Evolutionary conservation across 1,139 yeast genomes (phyloP).

Genomic region (Saccharomycopsis hybrid): DNA sequence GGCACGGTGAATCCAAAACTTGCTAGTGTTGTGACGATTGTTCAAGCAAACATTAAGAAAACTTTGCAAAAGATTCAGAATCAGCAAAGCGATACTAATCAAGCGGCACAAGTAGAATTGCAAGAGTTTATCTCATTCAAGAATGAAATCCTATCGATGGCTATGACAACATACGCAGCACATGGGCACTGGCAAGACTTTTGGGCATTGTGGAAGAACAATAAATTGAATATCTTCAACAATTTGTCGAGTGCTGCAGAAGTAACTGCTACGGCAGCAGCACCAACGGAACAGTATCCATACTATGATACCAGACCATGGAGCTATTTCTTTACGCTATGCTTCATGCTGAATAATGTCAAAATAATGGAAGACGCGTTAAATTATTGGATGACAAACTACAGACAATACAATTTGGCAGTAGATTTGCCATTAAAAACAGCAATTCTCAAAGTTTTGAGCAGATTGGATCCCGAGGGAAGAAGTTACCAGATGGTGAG

Average conservation of each 20-base stretch:
- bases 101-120: too few relatives aligned
- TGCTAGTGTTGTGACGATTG: too few relatives aligned
- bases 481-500: too few relatives aligned
- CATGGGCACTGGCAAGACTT: slow-evolving; percentile 5
- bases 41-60: neutral
- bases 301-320: slow-evolving; percentile 18
- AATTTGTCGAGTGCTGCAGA: too few relatives aligned
- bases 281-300: too few relatives aligned
- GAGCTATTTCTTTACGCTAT: slow-evolving; percentile 11
- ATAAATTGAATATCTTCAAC: neutral
- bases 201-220: slow-evolving; percentile 15
- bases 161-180: neutral
- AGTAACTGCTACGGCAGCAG: too few relatives aligned
- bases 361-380: slow-evolving; percentile 8
- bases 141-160: slow-evolving; percentile 9
- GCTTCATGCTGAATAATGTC: neutral
- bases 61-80: neutral
- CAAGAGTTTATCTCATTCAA: slow-evolving; percentile 11
- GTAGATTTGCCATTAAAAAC: too few relatives aligned
- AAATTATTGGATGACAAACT: slow-evolving; percentile 7
- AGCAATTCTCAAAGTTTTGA: too few relatives aligned
- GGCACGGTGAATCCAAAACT: too few relatives aligned
- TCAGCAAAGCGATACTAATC: too few relatives aligned
- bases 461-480: too few relatives aligned
- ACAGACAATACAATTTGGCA: too few relatives aligned